Evolutionary conservation across 495 filamentous ascomycete genomes (phyloP).

Genomic region (Aspergillus ellipticus): DNA sequence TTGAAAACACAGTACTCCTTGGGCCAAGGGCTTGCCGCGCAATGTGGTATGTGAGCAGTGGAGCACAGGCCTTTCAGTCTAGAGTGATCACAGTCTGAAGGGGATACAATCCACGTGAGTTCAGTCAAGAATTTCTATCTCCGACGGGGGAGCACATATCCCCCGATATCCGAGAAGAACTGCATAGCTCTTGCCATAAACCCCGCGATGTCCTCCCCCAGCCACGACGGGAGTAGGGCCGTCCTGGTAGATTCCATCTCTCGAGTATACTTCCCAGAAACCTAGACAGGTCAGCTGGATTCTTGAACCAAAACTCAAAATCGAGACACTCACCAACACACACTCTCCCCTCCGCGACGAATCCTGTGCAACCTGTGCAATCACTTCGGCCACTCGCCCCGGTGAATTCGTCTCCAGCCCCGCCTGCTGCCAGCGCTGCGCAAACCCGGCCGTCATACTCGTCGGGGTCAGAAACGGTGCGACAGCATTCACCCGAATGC

Average conservation of each 20-base stretch:
- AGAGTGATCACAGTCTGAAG: background rate
- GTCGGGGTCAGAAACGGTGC: conserved; percentile 33
- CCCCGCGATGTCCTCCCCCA: conserved; percentile 23
- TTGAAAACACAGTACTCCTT: background rate
- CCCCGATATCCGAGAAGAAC: conserved; percentile 29
- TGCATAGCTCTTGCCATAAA: conserved; percentile 24
- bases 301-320: background rate
- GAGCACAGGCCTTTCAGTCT: background rate
- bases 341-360: conserved; percentile 8
- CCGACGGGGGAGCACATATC: conserved; percentile 24
- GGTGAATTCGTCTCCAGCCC: conserved; percentile 25
- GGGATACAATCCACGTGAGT: background rate
- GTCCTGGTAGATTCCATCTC: conserved; percentile 24
- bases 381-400: conserved; percentile 20
- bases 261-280: conserved; percentile 24
- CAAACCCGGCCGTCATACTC: conserved; percentile 20
- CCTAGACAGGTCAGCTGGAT: conserved; percentile 6
- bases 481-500: conserved; percentile 25
- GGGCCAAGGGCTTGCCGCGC: conserved; percentile 5
- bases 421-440: conserved; percentile 16
- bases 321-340: conserved; percentile 5
- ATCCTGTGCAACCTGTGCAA: conserved; percentile 20
- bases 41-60: conserved; percentile 15
- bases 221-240: conserved; percentile 19
- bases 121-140: background rate